Percentiles rank a stretch among this genome's conserved stretches.
These are phyloP conservation scores for Colletotrichum sp. DNA, from an alignment of 2,329 filamentous ascomycete genomes.

Conservation along the genomic window DNA sequence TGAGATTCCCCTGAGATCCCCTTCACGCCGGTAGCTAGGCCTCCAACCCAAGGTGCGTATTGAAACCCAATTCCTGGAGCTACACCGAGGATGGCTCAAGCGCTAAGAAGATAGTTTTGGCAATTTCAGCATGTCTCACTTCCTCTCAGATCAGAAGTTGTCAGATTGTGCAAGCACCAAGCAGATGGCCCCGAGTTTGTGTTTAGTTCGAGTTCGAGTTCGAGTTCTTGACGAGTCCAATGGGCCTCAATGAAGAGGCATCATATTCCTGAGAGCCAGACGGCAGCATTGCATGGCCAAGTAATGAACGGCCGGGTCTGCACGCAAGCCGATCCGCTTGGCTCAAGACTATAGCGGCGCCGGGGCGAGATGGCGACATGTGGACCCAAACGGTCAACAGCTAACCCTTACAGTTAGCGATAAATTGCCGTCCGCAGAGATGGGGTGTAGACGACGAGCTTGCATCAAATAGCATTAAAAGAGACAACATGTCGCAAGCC, in stretches of 20 bases:
- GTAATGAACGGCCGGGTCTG: not conserved
- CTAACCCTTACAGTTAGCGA: not conserved
- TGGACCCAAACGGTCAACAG: not conserved
- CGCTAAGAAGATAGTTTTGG: not conserved
- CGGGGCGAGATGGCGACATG: not conserved
- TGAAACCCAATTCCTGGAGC: not conserved
- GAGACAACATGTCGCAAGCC: slow-evolving; percentile 18
- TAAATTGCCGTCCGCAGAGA: slow-evolving; percentile 1
- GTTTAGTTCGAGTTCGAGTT: not conserved
- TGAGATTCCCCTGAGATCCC: not conserved
- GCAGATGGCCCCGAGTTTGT: not conserved
- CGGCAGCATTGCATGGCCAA: not conserved
- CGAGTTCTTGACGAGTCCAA: not conserved
- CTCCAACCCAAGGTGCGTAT: not conserved
- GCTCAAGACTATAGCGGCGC: not conserved
- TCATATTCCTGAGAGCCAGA: not conserved
- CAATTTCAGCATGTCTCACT: not conserved
- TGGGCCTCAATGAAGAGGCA: not conserved
- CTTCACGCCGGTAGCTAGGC: not conserved
- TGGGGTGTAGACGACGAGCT: not conserved
- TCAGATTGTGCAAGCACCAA: not conserved
- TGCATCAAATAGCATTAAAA: not conserved
- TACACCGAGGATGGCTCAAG: not conserved
- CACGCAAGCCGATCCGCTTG: not conserved
- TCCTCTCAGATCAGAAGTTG: not conserved